Base-by-base conservation (phyloP, 2,329 filamentous ascomycete species). In the Xylaria sp. region DNA sequence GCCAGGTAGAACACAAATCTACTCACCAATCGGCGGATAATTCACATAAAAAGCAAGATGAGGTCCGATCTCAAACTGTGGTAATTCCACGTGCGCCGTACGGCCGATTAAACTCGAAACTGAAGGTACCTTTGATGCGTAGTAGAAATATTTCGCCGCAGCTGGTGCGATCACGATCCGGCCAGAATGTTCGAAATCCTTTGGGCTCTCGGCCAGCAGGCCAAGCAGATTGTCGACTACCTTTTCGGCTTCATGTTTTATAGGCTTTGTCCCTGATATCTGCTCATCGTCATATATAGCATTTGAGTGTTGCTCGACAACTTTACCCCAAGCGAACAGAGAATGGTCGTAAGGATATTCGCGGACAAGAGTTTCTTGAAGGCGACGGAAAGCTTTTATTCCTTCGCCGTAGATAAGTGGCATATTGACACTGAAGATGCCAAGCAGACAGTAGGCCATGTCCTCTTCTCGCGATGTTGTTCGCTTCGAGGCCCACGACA, bases 371-470 rank as follows among this genome's bases (percentile, higher is more conserved):
- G 70, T 63, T 12, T 75, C 70, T 50, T 77, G 75, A 4, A 77
- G 66, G 8, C 76, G 68, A 2, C 63, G 65, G 27, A 77, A 77
- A 2, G 76, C 74, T 16, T 71, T 74, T 18, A 23, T 29, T 0
- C 73, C 76, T 62, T 78, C 76, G 12, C 77, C 76, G 60, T 78
- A 78, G 25, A 78, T 69, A 9, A 77, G 66, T 1, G 75, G 71
- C 73, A 78, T 75, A 42, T 76, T 73, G 1, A 78, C 67, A 42
- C 76, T 72, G 65, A 78, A 78, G 0, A 78, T 71, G 8, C 77
- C 77, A 21, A 78, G 69, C 2, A 78, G 71, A 23, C 73, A 75
- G 60, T 78, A 78, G 1, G 77, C 75, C 0, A 69, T 47, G 35
- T 78, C 76, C 60, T 78, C 75, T 3, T 69, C 51, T 3, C 76